Percentiles rank a stretch among this genome's conserved stretches.
These are phyloP conservation scores for Tympanopsis confertula DNA, from an alignment of 2,329 filamentous ascomycete species.

Conservation along the genomic window DNA sequence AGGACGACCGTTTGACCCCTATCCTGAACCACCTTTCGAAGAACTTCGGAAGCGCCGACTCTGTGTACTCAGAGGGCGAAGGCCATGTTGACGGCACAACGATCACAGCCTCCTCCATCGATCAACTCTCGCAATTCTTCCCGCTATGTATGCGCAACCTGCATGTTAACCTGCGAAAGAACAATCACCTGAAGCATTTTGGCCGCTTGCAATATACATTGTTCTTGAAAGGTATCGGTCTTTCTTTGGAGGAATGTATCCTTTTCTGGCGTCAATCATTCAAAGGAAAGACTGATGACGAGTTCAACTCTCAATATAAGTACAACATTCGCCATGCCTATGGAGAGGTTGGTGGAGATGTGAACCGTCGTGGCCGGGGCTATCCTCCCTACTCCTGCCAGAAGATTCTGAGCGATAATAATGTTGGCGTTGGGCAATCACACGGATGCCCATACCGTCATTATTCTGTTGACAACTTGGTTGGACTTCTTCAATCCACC, in stretches of 20 bases:
- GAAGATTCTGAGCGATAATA: conserved; percentile 82
- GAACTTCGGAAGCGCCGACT: conserved; percentile 86
- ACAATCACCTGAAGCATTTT: conserved; percentile 84
- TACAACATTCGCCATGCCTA: conserved; percentile 96
- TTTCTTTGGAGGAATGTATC: conserved; percentile 83
- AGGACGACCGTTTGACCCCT: conserved; percentile 76
- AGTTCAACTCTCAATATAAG: conserved; percentile 93
- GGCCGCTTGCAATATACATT: conserved; percentile 89
- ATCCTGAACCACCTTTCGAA: conserved; percentile 73
- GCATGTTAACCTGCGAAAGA: conserved; percentile 73
- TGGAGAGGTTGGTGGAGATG: conserved; percentile 87
- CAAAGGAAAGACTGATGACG: conserved; percentile 78
- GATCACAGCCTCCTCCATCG: conserved; percentile 69
- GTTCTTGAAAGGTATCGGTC: conserved; percentile 89
- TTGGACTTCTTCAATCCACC: conserved; percentile 61
- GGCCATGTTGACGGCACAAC: conserved; percentile 56
- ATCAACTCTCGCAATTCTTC: conserved; percentile 69
- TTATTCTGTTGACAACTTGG: conserved; percentile 79
- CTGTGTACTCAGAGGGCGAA: conserved; percentile 60
- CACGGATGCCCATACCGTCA: conserved; percentile 97
- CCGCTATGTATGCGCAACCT: conserved; percentile 90
- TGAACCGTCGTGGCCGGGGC: conserved; percentile 73
- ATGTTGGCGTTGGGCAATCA: conserved; percentile 73
- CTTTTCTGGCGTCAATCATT: conserved; percentile 85
- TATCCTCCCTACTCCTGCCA: conserved; percentile 91